Base-by-base conservation (phyloP, 306 rosid species). In the Cucurbita argyrosperma region DNA sequence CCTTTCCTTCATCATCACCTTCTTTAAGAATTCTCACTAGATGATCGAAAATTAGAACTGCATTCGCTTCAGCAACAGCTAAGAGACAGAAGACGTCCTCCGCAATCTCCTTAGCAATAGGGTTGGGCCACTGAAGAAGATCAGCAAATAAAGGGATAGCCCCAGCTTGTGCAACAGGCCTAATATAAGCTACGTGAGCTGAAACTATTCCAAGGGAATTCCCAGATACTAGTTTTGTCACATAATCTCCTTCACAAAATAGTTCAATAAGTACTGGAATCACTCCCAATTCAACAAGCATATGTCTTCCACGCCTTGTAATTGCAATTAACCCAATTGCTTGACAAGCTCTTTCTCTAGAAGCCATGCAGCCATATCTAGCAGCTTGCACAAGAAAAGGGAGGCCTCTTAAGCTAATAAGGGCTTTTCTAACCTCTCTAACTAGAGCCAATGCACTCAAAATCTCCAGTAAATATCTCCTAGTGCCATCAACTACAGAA, bases 351-450 rank as follows among this genome's bases (percentile, higher is more conserved):
- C 68, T 62, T 62, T 62, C 68, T 62, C 68, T 62, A 6, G 68
- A 62, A 8, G 68, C 47, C 68, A 62, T 37, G 47, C 47, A 62
- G 26, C 68, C 68, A 38, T 10, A 62, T 38, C 68, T 62, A 37
- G 68, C 68, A 62, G 68, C 68, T 62, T 62, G 21, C 47, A 62
- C 68, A 62, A 62, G 68, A 62, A 62, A 62, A 15, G 68, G 47
- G 68, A 62, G 68, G 13, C 68, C 49, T 38, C 68, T 62, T 62
- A 38, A 62, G 8, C 47, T 38, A 10, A 62, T 38, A 62, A 62
- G 68, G 68, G 68, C 46, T 47, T 62, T 62, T 7, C 68, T 62
- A 62, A 62, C 68, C 46, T 62, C 68, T 62, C 68, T 62, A 23
- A 62, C 0, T 15, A 62, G 68, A 3, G 68, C 68, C 68, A 62